phyloP scores from a whole-genome alignment of 2,329 filamentous ascomycete genomes.

The Curvularia sp. region DNA sequence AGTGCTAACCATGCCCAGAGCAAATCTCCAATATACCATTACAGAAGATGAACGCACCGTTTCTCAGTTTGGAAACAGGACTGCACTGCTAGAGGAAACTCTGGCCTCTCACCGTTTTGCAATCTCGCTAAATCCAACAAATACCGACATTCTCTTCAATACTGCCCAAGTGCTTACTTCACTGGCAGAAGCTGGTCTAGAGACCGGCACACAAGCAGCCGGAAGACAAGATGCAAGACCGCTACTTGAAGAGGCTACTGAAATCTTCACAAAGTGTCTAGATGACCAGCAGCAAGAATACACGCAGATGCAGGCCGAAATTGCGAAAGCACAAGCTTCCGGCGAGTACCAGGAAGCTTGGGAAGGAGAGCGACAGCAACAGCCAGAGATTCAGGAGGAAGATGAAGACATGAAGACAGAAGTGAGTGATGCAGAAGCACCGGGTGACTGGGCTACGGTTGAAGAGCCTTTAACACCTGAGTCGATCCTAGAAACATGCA shows the following conservation, averaged over 20 bases:
- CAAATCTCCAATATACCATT: conserved; percentile 73
- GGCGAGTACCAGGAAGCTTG: conserved; percentile 33
- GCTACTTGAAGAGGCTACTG: conserved; percentile 66
- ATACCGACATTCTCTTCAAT: conserved; percentile 75
- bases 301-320: conserved; percentile 49
- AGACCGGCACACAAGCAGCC: conserved; percentile 55
- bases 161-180: conserved; percentile 73
- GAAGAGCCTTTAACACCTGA: conserved; percentile 70
- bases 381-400: conserved; percentile 15
- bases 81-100: conserved; percentile 66
- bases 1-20: conserved; percentile 54
- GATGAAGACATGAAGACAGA: conserved; percentile 34
- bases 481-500: conserved; percentile 71
- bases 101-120: conserved; percentile 70
- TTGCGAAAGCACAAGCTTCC: conserved; percentile 41
- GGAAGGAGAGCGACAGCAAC: conserved; percentile 23
- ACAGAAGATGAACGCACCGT: conserved; percentile 70
- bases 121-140: conserved; percentile 65
- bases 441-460: conserved; percentile 71
- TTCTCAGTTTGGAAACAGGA: conserved; percentile 63
- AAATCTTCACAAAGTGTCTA: conserved; percentile 63
- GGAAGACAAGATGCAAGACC: conserved; percentile 58
- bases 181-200: conserved; percentile 66
- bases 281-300: conserved; percentile 56
- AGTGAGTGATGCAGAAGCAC: conserved; percentile 39